Percentiles rank a stretch among this genome's conserved stretches.
These are phyloP conservation scores for Turritis glabra DNA, from an alignment of 345 rosid species.

Conservation along the genomic window DNA sequence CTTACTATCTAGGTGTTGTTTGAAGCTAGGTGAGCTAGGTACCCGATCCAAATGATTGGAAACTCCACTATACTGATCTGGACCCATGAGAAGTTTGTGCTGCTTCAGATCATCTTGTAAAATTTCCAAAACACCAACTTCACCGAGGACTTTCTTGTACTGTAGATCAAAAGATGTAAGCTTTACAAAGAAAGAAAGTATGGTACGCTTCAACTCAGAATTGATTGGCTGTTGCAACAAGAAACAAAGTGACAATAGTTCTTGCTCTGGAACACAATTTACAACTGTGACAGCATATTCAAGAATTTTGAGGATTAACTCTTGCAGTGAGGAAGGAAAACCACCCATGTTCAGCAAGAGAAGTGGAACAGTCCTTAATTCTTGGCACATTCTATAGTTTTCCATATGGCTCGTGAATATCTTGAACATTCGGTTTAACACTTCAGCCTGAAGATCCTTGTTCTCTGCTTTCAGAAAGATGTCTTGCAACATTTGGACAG, in stretches of 20 bases:
- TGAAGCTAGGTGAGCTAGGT: conserved; percentile 75
- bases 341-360: conserved; percentile 86
- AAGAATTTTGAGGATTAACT: conserved; percentile 89
- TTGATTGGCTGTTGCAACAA: conserved; percentile 87
- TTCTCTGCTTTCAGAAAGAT: conserved; percentile 85
- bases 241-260: conserved; percentile 91
- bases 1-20: conserved; percentile 73
- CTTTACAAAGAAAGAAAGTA: conserved; percentile 90
- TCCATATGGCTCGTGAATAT: conserved; percentile 92
- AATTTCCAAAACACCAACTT: conserved; percentile 91
- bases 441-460: conserved; percentile 85
- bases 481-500: conserved; percentile 95
- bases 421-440: conserved; percentile 87
- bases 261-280: conserved; percentile 98
- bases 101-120: conserved; percentile 87
- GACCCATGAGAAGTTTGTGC: conserved; percentile 76
- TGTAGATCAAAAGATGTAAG: conserved; percentile 92
- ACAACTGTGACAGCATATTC: conserved; percentile 97
- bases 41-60: conserved; percentile 53
- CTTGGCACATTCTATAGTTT: conserved; percentile 84
- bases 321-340: conserved; percentile 86
- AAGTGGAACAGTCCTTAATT: conserved; percentile 88
- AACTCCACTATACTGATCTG: conserved; percentile 49
- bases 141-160: conserved; percentile 90
- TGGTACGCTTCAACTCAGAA: conserved; percentile 77